Percentiles rank a stretch among this genome's conserved stretches.
phyloP scores from a whole-genome alignment of 2,329 filamentous ascomycete genomes.

The Peltaster fructicola region DNA sequence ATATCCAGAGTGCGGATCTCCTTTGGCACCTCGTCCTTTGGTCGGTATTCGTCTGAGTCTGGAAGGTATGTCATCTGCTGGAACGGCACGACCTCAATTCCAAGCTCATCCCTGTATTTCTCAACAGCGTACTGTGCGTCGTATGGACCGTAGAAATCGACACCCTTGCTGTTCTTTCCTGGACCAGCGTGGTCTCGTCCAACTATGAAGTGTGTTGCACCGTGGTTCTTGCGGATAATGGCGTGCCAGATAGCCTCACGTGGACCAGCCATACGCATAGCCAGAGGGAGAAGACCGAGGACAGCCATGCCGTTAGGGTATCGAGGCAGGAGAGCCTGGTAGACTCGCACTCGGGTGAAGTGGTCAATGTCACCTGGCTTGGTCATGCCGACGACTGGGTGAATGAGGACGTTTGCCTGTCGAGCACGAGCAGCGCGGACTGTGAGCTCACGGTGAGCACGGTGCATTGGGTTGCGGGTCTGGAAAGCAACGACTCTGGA shows the following conservation, averaged over 20 bases:
- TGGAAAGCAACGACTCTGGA: slow-evolving; percentile 96
- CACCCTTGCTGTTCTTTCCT: slow-evolving; percentile 92
- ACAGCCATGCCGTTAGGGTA: slow-evolving; percentile 99
- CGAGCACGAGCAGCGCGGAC: slow-evolving; percentile 89
- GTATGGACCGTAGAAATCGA: slow-evolving; percentile 96
- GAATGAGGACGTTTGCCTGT: slow-evolving; percentile 96
- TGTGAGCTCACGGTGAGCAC: slow-evolving; percentile 92
- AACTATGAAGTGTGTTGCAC: slow-evolving; percentile 97
- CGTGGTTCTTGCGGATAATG: slow-evolving; percentile 99
- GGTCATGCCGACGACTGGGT: slow-evolving; percentile 93
- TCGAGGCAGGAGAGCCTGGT: slow-evolving; percentile 86
- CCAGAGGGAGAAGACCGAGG: slow-evolving; percentile 80
- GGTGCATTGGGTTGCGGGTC: slow-evolving; percentile 97
- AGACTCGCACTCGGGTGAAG: slow-evolving; percentile 97
- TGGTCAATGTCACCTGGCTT: slow-evolving; percentile 99
- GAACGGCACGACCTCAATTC: slow-evolving; percentile 97
- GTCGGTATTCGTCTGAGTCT: slow-evolving; percentile 90
- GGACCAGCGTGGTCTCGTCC: slow-evolving; percentile 96
- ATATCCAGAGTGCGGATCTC: slow-evolving; percentile 57
- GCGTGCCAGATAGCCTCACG: slow-evolving; percentile 99
- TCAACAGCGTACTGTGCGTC: slow-evolving; percentile 92
- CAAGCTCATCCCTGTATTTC: slow-evolving; percentile 90
- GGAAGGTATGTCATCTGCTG: slow-evolving; percentile 99
- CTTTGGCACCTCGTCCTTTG: slow-evolving; percentile 71
- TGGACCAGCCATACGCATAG: slow-evolving; percentile 98